Conservation (phyloP, 1,139 yeast species). For the Debaryomyces udenii region DNA sequence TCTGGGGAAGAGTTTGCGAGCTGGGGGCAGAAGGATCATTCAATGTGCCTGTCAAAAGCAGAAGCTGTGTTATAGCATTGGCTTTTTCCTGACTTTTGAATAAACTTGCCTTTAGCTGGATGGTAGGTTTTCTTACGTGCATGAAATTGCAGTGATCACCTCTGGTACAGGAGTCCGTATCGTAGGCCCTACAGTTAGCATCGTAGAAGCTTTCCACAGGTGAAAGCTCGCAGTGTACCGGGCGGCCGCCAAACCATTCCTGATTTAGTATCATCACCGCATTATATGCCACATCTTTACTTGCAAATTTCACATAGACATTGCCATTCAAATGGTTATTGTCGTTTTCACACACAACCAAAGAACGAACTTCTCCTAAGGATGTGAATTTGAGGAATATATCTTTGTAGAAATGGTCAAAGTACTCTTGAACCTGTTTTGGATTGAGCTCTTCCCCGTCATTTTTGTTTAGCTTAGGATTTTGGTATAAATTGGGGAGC, state of each 20-base stretch:
- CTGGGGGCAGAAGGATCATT: background rate
- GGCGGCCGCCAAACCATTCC: conserved; percentile 81
- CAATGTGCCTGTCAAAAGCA: conserved; percentile 10
- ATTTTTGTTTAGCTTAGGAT: conserved; percentile 54
- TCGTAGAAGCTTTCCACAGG: conserved; percentile 75
- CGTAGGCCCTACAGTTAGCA: conserved; percentile 76
- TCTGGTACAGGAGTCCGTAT: conserved; percentile 63
- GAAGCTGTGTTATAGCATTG: conserved; percentile 19
- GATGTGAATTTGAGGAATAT: conserved; percentile 67
- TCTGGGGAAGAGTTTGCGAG: background rate
- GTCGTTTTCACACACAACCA: conserved; percentile 82
- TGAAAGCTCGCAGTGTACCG: conserved; percentile 79
- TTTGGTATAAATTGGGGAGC: conserved; percentile 69
- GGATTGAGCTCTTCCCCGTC: conserved; percentile 31
- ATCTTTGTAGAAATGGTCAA: conserved; percentile 74
- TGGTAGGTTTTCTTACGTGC: conserved; percentile 68
- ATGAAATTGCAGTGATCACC: conserved; percentile 87
- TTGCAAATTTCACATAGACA: conserved; percentile 68
- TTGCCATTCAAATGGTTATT: conserved; percentile 83
- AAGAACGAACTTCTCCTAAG: conserved; percentile 63
- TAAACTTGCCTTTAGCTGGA: conserved; percentile 42
- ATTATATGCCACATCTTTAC: conserved; percentile 58
- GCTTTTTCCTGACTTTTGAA: conserved; percentile 41
- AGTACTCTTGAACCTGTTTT: conserved; percentile 51
- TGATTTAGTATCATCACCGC: conserved; percentile 67